These are phyloP conservation scores for Colletotrichum karsti DNA, from an alignment of 2,329 filamentous ascomycete genomes.

Conservation along the genomic window DNA sequence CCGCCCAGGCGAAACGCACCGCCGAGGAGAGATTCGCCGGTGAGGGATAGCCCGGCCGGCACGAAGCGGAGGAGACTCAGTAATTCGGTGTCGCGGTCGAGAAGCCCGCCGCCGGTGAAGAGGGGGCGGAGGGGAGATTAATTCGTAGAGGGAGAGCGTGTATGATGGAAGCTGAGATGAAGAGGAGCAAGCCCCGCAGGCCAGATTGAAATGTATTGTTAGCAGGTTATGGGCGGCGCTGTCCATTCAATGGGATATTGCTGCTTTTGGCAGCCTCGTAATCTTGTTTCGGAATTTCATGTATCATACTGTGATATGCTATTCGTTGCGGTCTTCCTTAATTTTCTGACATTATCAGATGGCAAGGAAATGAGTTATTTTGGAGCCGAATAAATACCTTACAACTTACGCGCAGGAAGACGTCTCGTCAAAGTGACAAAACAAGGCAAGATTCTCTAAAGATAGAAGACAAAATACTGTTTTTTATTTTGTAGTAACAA, in stretches of 20 bases:
- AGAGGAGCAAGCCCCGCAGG: neutral
- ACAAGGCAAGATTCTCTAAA: too few species aligned
- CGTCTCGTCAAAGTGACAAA: too few species aligned
- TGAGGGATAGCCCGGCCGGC: conserved; percentile 16
- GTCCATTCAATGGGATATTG: neutral
- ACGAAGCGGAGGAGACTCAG: conserved; percentile 33
- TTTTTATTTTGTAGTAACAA: too few species aligned
- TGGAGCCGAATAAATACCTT: too few species aligned
- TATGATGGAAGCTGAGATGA: neutral
- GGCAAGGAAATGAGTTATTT: too few species aligned
- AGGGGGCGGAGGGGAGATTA: conserved; percentile 34
- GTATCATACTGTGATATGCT: too few species aligned
- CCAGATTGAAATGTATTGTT: conserved; percentile 18
- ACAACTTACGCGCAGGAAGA: too few species aligned
- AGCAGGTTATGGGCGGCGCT: neutral
- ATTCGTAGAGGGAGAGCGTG: neutral
- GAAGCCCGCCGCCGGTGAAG: conserved; percentile 33
- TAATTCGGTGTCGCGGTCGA: conserved; percentile 33
- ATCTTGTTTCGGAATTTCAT: too few species aligned
- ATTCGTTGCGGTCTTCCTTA: too few species aligned
- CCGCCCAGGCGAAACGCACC: conserved; percentile 21
- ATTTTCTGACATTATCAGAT: too few species aligned
- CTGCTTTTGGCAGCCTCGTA: neutral
- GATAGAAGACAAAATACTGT: too few species aligned
- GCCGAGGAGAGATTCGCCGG: conserved; percentile 8